phyloP scores from a whole-genome alignment of 805 yeast species.

The Starmerella khaoyaiensis region DNA sequence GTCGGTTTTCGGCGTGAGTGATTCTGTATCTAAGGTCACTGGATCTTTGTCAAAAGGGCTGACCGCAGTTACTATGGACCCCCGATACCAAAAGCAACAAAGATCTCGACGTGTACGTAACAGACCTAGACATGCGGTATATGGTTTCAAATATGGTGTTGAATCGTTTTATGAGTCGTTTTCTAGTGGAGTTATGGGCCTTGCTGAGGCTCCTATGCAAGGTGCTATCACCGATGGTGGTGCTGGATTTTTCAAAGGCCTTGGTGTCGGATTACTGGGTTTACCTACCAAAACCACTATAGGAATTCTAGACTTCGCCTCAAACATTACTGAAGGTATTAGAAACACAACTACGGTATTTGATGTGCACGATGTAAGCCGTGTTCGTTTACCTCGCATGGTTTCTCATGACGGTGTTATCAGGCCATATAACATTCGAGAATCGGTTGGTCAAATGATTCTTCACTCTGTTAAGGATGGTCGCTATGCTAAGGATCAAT shows the following conservation, averaged over 20 bases:
- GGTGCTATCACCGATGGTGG: slow-evolving; percentile 88
- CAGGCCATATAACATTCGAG: slow-evolving; percentile 63
- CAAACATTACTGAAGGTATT: slow-evolving; percentile 86
- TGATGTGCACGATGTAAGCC: slow-evolving; percentile 51
- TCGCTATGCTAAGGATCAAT: slow-evolving; percentile 51
- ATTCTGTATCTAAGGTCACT: slow-evolving; percentile 82
- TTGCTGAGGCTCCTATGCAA: slow-evolving; percentile 79
- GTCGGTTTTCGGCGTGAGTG: slow-evolving; percentile 88
- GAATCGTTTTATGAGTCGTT: slow-evolving; percentile 76
- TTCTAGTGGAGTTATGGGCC: slow-evolving; percentile 76
- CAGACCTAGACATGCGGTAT: slow-evolving; percentile 70
- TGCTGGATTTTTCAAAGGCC: slow-evolving; percentile 79
- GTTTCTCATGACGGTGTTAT: slow-evolving; percentile 59
- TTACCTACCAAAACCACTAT: slow-evolving; percentile 94
- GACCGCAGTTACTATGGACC: slow-evolving; percentile 79
- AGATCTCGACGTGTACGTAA: slow-evolving; percentile 63
- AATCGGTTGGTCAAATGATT: slow-evolving; percentile 92
- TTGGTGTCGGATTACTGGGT: slow-evolving; percentile 91
- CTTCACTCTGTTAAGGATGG: slow-evolving; percentile 77
- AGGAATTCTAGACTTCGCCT: slow-evolving; percentile 85
- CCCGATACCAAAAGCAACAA: slow-evolving; percentile 69
- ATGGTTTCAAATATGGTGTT: slow-evolving; percentile 77
- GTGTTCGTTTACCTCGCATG: slow-evolving; percentile 71
- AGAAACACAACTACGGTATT: slow-evolving; percentile 83
- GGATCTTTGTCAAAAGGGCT: slow-evolving; percentile 92